Evolutionary conservation across 2,329 filamentous ascomycete species (phyloP), one percentile per base, ranked within the genome.

Genomic region (Ambrosiella xylebori): DNA sequence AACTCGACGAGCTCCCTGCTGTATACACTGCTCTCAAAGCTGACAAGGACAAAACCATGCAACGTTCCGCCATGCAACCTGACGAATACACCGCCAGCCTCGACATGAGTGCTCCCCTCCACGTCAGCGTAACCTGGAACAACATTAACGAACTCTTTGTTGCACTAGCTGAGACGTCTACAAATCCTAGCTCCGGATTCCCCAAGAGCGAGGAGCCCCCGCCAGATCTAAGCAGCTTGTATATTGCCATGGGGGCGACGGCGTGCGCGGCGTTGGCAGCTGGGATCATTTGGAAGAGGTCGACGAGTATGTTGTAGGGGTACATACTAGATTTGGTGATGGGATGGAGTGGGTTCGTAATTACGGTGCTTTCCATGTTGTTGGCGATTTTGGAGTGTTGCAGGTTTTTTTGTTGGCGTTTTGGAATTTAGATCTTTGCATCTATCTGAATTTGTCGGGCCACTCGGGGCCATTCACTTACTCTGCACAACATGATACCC

Each of bases 131-230:
- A 37, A 93, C 85, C 6, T 98, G 93, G 93, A 83, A 80, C 65
- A 94, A 87, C 65, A 95, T 97, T 64, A 86, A 85, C 62, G 93
- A 98, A 70, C 78, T 97, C 40, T 98, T 97, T 70, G 88, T 96
- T 27, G 84, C 80, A 40, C 79, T 97, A 58, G 93, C 93, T 6
- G 93, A 97, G 70, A 86, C 88, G 45, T 91, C 91, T 5, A 93
- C 90, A 50, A 89, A 89, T 66, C 93, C 93, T 0, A 89, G 84
- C 64, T 86, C 82, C 0, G 91, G 85, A 0, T 95, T 94, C 65
- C 91, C 93, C 0, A 93, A 90, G 70, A 86, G 79, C 57, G 88
- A 95, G 62, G 90, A 95, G 65, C 88, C 93, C 57, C 79, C 82
- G 1, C 82, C 85, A 3, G 91, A 96, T 69, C 80, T 87, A 64